phyloP scores from a whole-genome alignment of 306 rosid genomes.

The Rosa lucieae region DNA sequence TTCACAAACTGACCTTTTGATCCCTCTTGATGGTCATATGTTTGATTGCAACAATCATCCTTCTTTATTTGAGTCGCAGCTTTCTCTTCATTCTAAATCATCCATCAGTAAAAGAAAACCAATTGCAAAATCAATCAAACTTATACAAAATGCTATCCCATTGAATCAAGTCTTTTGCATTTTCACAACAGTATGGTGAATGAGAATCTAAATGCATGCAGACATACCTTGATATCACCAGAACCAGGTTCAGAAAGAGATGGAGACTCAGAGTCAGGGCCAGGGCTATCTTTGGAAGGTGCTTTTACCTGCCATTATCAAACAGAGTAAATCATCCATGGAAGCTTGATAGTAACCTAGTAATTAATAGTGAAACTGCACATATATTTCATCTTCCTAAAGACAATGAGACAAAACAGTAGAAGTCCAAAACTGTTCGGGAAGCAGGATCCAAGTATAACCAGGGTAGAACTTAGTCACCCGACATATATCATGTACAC shows the following conservation, averaged over 20 bases:
- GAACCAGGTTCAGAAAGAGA: conserved; percentile 30
- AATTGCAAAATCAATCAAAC: neutral
- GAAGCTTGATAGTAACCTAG: neutral
- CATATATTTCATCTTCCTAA: neutral
- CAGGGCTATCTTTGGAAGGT: conserved; percentile 36
- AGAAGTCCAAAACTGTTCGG: neutral
- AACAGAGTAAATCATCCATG: neutral
- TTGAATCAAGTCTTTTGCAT: neutral
- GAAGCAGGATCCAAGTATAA: neutral
- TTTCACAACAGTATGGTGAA: neutral
- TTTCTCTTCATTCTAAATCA: conserved; percentile 55
- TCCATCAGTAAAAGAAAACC: conserved; percentile 16
- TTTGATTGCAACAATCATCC: conserved; percentile 34
- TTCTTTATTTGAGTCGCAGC: conserved; percentile 28
- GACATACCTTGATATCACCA: conserved; percentile 49
- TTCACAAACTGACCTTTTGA: conserved; percentile 27
- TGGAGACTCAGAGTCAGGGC: neutral
- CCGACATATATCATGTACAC: neutral
- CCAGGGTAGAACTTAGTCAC: neutral
- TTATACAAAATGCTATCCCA: conserved; percentile 11
- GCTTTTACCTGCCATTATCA: conserved; percentile 46
- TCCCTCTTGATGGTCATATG: conserved; percentile 29
- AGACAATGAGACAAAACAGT: neutral
- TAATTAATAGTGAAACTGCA: neutral
- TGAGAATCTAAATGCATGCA: conserved; percentile 15